Evolutionary conservation across 257 asterid genomes (phyloP).

Genomic region (Nicotiana undulata): DNA sequence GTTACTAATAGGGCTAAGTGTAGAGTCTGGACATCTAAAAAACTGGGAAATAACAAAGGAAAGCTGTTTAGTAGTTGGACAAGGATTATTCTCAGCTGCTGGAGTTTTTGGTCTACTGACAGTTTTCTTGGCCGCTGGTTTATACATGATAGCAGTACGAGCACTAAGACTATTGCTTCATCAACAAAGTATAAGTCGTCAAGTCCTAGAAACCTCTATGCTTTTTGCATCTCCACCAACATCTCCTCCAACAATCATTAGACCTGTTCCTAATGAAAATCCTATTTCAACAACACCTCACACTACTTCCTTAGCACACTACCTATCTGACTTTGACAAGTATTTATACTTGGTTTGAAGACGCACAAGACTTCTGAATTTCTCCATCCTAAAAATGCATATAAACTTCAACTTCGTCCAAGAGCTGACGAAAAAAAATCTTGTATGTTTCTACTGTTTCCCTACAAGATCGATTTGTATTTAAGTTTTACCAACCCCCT

Average conservation of each 20-base stretch:
- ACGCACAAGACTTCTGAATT: not conserved
- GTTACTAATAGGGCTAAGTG: constrained; percentile 63
- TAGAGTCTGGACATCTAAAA: constrained; percentile 82
- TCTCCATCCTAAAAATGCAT: too few species aligned
- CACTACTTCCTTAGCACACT: constrained; percentile 30
- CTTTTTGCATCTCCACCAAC: constrained; percentile 62
- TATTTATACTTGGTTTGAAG: constrained; percentile 30
- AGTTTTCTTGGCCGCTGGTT: constrained; percentile 58
- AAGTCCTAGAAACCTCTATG: constrained; percentile 40
- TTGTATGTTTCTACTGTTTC: not conserved
- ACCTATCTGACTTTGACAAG: constrained; percentile 51
- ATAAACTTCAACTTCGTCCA: too few species aligned
- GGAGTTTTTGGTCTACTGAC: constrained; percentile 65
- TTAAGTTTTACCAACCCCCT: not conserved
- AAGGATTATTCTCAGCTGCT: constrained; percentile 72
- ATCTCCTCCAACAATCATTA: constrained; percentile 31
- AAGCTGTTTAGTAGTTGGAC: constrained; percentile 42
- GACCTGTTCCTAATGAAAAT: constrained; percentile 37
- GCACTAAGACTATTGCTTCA: constrained; percentile 30
- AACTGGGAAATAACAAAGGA: constrained; percentile 53
- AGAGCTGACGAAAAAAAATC: not conserved
- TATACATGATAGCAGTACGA: constrained; percentile 53
- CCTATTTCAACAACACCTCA: constrained; percentile 25
- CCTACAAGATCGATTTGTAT: not conserved
- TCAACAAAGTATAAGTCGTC: constrained; percentile 33